These are phyloP conservation scores for Leucogyrophana mollusca DNA, from an alignment of 768 basidiomycete species.

Conservation along the genomic window DNA sequence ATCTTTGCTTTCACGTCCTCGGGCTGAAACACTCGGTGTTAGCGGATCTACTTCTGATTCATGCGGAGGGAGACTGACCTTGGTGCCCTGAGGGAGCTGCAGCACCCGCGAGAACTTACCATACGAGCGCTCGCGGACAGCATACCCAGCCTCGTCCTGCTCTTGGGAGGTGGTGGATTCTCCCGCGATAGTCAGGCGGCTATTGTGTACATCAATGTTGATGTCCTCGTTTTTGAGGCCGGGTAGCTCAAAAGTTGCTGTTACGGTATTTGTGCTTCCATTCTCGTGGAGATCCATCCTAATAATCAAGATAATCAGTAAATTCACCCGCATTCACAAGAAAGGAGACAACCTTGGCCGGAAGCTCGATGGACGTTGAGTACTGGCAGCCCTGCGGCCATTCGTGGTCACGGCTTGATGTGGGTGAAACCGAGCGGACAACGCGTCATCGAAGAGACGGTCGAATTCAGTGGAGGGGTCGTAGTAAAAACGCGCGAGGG, in stretches of 20 bases:
- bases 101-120: constrained; percentile 52
- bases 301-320: neutral
- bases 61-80: constrained; percentile 29
- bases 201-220: constrained; percentile 49
- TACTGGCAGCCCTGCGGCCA: constrained; percentile 3
- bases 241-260: constrained; percentile 58
- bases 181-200: constrained; percentile 50
- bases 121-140: constrained; percentile 42
- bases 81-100: constrained; percentile 46
- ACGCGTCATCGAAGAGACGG: constrained; percentile 41
- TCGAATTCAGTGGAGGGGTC: constrained; percentile 43
- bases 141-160: constrained; percentile 33
- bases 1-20: constrained; percentile 41
- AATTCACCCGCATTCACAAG: neutral
- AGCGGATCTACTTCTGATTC: neutral
- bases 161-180: constrained; percentile 36
- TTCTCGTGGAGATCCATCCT: constrained; percentile 61
- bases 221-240: constrained; percentile 52
- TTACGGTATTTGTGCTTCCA: constrained; percentile 43
- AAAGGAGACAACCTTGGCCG: too few species aligned
- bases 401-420: constrained; percentile 6
- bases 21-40: constrained; percentile 14
- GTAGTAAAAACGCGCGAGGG: constrained; percentile 27
- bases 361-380: too few species aligned
- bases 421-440: constrained; percentile 25